A percentile compares a stretch with the other conserved stretches of the same genome.
Conservation (phyloP, 345 rosid species). For the Pugionium dolabratum region DNA sequence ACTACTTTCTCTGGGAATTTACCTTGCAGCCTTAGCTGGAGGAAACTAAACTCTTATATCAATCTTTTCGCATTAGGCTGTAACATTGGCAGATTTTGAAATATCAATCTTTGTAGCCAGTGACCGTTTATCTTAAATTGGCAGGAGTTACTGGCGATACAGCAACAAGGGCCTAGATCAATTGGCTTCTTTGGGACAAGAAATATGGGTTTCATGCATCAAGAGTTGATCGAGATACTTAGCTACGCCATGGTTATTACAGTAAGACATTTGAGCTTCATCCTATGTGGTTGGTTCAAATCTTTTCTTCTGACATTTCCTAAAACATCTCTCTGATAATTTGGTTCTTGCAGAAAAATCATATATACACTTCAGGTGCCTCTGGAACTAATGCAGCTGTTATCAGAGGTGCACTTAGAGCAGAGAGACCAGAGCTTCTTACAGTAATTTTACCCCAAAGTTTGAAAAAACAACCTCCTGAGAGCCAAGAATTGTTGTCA, state of each 20-base stretch:
- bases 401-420: conserved; percentile 96
- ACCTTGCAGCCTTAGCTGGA: neutral
- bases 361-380: conserved; percentile 96
- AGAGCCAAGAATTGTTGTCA: conserved; percentile 88
- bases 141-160: conserved; percentile 97
- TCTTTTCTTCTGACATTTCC: neutral
- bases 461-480: conserved; percentile 89
- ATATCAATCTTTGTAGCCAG: conserved; percentile 1
- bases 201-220: conserved; percentile 99
- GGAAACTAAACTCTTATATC: neutral
- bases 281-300: neutral
- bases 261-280: conserved; percentile 51
- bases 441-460: conserved; percentile 93
- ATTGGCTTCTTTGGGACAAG: conserved; percentile 97
- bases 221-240: conserved; percentile 95
- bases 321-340: conserved; percentile 24
- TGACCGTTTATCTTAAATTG: conserved; percentile 12
- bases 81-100: neutral
- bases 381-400: conserved; percentile 98
- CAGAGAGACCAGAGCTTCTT: conserved; percentile 90
- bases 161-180: conserved; percentile 96
- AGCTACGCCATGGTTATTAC: conserved; percentile 99
- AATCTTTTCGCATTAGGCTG: neutral
- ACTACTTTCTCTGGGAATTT: neutral
- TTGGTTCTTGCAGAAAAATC: conserved; percentile 79